Evolutionary conservation across 176 grass and related monocot species (phyloP).

Genomic region (Hordeum marinum): DNA sequence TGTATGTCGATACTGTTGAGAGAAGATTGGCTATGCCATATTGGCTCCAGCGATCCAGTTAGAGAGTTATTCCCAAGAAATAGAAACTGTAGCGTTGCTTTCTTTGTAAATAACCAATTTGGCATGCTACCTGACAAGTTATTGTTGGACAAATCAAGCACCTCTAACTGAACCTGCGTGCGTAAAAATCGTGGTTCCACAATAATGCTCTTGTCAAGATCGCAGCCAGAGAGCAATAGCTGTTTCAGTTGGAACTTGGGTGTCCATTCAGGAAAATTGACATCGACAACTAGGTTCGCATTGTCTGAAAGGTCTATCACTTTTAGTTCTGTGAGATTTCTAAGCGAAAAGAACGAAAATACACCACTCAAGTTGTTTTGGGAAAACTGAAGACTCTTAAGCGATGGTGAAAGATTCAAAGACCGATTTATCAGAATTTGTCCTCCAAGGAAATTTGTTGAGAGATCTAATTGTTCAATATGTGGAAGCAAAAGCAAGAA

Average conservation of each 20-base stretch:
- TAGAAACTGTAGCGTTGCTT: background rate
- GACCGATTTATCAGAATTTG: background rate
- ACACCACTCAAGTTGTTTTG: too few relatives aligned
- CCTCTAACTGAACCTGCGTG: background rate
- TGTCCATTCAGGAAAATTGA: background rate
- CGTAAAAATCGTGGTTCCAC: background rate
- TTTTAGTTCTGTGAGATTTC: background rate
- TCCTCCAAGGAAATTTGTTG: background rate
- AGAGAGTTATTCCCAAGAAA: slow-evolving; percentile 23
- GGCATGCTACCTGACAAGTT: slow-evolving; percentile 20
- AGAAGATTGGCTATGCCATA: background rate
- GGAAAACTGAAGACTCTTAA: background rate
- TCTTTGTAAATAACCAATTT: slow-evolving; percentile 27
- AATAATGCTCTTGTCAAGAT: background rate
- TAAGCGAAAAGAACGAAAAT: too few relatives aligned
- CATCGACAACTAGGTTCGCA: background rate
- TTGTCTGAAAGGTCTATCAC: slow-evolving; percentile 4
- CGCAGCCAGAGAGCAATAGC: background rate
- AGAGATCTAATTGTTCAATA: slow-evolving; percentile 12
- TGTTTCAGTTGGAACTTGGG: background rate
- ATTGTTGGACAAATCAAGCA: slow-evolving; percentile 32
- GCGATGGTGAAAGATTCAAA: background rate
- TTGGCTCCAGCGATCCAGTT: background rate
- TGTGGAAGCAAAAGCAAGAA: background rate
- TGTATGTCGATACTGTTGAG: background rate